Base-by-base conservation (phyloP, 148 eudicot genomes). In the Amaranthus cruentus region DNA sequence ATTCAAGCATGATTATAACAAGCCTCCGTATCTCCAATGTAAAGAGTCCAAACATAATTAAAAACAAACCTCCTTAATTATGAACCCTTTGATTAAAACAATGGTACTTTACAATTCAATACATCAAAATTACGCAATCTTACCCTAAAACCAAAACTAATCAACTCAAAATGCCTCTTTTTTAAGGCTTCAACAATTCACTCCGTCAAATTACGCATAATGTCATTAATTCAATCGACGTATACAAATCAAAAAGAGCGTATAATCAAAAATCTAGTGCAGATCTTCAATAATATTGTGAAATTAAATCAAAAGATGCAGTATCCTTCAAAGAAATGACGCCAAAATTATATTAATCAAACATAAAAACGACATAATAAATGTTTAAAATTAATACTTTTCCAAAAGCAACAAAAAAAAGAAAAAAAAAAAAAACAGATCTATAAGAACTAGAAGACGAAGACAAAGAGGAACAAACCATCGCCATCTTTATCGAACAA, bases 401-500 rank as follows among this genome's bases (percentile, higher is more conserved):
- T 28, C 38, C 38, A 28, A 28, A 55, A 21, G 21, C 15, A 8
- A 11, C 7, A 66, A 38, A 21, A 70, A 76, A 47, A 38, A 54
- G 18, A 42, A 66, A 6, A 50, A 63, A 9, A 4, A 59, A 55
- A 11, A 63, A 71, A 54, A 74, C 21, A 50, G 61, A 51, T 64
- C 68, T 64, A 67, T 3, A 0, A 49, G 0, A 43, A n/a, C n/a
- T n/a, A n/a, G 55, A 71, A 14, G 58, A 14, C 42, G 5, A 6
- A 12, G 53, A 75, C 14, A 58, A 10, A 49, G 65, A 44, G 60
- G 65, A 61, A 74, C 79, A 68, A 71, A 87, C 90, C 90, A 73
- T 87, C 90, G 76, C 90, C 90, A 72, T 87, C 90, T 78, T 87
- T 87, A 52, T 87, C 90, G 72, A 87, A 87, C 43, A 87, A 77